A percentile compares a stretch with the other conserved stretches of the same genome.
Evolutionary conservation across 345 rosid species (phyloP).

Genomic region (Hibiscus trionum): DNA sequence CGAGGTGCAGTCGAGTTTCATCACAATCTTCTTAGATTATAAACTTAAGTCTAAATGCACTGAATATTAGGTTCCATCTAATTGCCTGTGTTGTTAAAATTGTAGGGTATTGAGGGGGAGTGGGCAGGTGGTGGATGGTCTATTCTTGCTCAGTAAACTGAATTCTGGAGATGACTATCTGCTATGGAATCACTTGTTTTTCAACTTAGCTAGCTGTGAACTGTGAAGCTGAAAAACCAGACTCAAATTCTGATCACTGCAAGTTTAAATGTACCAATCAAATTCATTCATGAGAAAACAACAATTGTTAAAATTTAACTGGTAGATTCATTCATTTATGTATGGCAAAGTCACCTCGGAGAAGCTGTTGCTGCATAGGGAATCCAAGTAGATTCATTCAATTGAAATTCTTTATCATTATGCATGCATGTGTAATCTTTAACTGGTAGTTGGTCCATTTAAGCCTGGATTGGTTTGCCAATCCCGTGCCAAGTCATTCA

Average conservation of each 20-base stretch:
- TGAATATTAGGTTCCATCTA: background rate
- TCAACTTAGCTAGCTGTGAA: too few species aligned
- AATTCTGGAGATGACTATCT: background rate
- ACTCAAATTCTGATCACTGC: background rate
- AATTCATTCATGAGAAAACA: background rate
- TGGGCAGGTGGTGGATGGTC: constrained; percentile 51
- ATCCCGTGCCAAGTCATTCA: too few species aligned
- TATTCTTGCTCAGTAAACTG: background rate
- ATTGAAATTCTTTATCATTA: background rate
- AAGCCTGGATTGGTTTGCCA: too few species aligned
- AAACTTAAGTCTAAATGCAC: too few species aligned
- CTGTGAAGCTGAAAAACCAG: background rate
- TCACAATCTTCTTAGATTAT: too few species aligned
- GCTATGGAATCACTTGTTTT: background rate
- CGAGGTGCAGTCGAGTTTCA: constrained; percentile 62
- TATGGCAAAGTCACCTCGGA: constrained; percentile 42
- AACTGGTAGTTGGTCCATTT: too few species aligned
- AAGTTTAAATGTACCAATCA: background rate
- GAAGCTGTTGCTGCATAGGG: constrained; percentile 43
- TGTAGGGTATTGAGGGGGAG: constrained; percentile 47
- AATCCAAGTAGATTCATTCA: background rate
- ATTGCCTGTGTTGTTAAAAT: background rate
- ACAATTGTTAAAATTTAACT: too few species aligned
- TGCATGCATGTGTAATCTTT: background rate
- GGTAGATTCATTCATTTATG: too few species aligned